A percentile compares a stretch with the other conserved stretches of the same genome.
phyloP scores from a whole-genome alignment of 169 alveolate genomes.

The Cystoisospora suis region DNA sequence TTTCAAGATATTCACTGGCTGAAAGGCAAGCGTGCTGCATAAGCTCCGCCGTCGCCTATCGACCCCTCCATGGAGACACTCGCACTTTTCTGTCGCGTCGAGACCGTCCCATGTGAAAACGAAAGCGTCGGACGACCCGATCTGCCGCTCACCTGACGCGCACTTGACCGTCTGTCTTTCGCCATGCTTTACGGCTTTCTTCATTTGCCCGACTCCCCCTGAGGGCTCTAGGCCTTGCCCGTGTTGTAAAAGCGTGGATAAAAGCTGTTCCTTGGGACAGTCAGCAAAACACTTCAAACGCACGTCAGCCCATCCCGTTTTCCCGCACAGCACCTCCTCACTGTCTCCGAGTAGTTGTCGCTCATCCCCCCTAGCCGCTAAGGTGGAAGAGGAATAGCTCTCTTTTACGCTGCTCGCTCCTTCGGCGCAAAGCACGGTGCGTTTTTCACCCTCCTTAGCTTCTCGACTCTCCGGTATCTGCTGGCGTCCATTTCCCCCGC shows the following conservation, averaged over 20 bases:
- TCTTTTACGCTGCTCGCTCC: background rate
- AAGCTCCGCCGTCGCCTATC: background rate
- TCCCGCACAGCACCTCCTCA: slow-evolving; percentile 5
- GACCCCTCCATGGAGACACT: background rate
- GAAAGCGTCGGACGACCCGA: background rate
- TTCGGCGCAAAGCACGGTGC: slow-evolving; percentile 29
- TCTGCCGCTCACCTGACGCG: background rate
- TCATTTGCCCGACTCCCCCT: background rate
- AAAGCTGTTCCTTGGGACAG: slow-evolving; percentile 13
- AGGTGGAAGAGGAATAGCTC: background rate
- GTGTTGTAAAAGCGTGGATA: background rate
- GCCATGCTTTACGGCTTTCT: slow-evolving; percentile 4
- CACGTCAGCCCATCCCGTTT: slow-evolving; percentile 1
- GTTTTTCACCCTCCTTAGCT: slow-evolving; percentile 55
- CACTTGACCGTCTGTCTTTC: background rate
- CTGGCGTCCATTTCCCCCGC: background rate
- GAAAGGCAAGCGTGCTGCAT: no score
- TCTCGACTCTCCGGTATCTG: slow-evolving; percentile 30
- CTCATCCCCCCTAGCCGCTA: background rate
- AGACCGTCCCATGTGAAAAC: no score
- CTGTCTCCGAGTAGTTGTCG: background rate
- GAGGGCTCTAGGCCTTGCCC: slow-evolving; percentile 25
- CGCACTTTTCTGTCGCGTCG: background rate
- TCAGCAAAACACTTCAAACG: slow-evolving; percentile 21
- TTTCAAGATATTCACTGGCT: no score